phyloP scores from a whole-genome alignment of 768 basidiomycete species.

The Pisolithus albus region DNA sequence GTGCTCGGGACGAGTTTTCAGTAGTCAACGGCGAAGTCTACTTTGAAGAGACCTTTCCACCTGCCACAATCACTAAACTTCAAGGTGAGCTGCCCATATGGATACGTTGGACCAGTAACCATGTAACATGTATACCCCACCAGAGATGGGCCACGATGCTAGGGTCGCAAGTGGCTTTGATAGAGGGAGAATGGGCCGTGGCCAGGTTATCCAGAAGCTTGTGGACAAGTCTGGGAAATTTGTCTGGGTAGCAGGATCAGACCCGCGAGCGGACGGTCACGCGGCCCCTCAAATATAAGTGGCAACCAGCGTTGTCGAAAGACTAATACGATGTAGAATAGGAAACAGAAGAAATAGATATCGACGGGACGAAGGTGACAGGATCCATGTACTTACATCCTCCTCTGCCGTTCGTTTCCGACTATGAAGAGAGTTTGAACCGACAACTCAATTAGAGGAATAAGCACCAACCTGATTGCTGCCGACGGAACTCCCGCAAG shows the following conservation, averaged over 20 bases:
- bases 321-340: slow-evolving; percentile 1
- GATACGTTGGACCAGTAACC: not conserved
- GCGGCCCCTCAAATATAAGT: slow-evolving; percentile 75
- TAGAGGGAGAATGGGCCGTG: slow-evolving; percentile 68
- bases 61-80: slow-evolving; percentile 57
- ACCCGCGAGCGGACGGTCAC: slow-evolving; percentile 83
- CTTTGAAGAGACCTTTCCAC: slow-evolving; percentile 77
- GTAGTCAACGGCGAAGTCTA: slow-evolving; percentile 75
- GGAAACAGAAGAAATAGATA: not conserved
- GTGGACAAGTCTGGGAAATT: slow-evolving; percentile 54
- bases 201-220: slow-evolving; percentile 85
- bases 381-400: slow-evolving; percentile 39
- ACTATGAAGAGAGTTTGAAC: slow-evolving; percentile 30
- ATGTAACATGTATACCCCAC: slow-evolving; percentile 1
- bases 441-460: not conserved
- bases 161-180: slow-evolving; percentile 52
- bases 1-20: slow-evolving; percentile 44
- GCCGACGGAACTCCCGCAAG: slow-evolving; percentile 71
- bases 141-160: slow-evolving; percentile 88
- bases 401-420: slow-evolving; percentile 59
- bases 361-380: not conserved
- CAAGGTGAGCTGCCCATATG: slow-evolving; percentile 40
- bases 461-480: slow-evolving; percentile 47
- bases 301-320: not conserved
- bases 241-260: slow-evolving; percentile 96